Base-by-base conservation (phyloP, 2,329 filamentous ascomycete species). In the Trichoderma guizhouense region DNA sequence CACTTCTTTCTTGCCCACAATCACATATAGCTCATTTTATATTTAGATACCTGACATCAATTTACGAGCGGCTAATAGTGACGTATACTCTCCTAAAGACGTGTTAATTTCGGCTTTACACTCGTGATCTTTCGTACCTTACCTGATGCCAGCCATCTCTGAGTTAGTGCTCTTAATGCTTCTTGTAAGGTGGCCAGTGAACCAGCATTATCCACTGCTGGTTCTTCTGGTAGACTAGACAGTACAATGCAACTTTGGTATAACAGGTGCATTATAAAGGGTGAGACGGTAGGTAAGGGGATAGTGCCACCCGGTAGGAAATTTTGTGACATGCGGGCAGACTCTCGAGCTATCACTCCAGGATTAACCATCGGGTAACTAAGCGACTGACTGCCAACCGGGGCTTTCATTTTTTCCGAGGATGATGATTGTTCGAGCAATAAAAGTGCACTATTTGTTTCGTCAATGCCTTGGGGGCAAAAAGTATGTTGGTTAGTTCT, bases 91-190 rank as follows among this genome's bases (percentile, higher is more conserved):
- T 7, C 18, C 39, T 43, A 3, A 5, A n/a, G 7, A 43, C 39
- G 9, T n/a, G 39, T 43, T 43, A 43, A 43, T 43, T n/a, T 1
- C 0, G 3, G 7, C 0, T 43, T 43, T 39, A n/a, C 15, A 43
- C 39, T 9, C 0, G 5, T 5, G 2, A n/a, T 43, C 9, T 1
- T 9, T n/a, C 4, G 1, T 9, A 9, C 3, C 39, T 43, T n/a
- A 43, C 39, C 39, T 43, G 39, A 43, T 1, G 39, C 39, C 15
- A n/a, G 39, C 39, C 39, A 43, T 0, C 39, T 43, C 39, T 43
- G 15, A 9, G 39, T 43, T n/a, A 43, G 39, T n/a, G 9, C 39
- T 43, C 39, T 43, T n/a, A 43, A 43, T 43, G 39, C 39, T n/a
- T 43, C 15, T 43, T 43, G 39, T 2, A 43, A 9, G 15, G 39